A percentile compares a stretch with the other conserved stretches of the same genome.
These are phyloP conservation scores for Tylopilus intermedius DNA, from an alignment of 768 basidiomycete species.

Conservation along the genomic window DNA sequence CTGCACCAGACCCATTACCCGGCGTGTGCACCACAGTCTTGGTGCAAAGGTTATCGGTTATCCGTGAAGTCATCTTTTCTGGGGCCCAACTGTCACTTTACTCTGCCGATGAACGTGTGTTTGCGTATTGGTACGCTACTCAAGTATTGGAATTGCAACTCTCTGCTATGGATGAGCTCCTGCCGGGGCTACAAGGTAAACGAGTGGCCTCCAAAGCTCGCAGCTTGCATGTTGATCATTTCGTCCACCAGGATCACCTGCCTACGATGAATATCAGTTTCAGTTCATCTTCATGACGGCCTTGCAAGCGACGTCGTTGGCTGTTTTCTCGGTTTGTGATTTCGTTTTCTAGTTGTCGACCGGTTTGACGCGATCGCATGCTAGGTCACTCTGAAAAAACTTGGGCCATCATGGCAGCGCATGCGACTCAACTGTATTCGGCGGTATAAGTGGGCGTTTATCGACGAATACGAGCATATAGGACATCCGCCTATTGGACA, in stretches of 20 bases:
- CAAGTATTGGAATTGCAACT: constrained; percentile 57
- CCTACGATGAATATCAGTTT: constrained; percentile 44
- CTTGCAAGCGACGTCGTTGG: constrained; percentile 50
- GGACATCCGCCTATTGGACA: constrained; percentile 42
- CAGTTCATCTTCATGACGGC: constrained; percentile 52
- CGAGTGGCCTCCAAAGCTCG: constrained; percentile 2
- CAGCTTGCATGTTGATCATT: constrained; percentile 1
- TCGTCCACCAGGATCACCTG: constrained; percentile 14
- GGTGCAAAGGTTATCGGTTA: constrained; percentile 53
- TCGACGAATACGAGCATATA: constrained; percentile 51
- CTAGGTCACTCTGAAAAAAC: constrained; percentile 46
- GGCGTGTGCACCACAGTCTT: constrained; percentile 35
- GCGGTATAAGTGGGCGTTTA: constrained; percentile 78
- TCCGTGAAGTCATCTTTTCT: constrained; percentile 66
- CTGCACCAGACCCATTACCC: constrained; percentile 26
- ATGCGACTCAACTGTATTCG: constrained; percentile 54
- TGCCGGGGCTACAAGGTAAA: constrained; percentile 37
- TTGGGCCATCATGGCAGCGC: constrained; percentile 46
- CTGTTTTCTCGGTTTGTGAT: constrained; percentile 48
- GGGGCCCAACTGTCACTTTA: constrained; percentile 78
- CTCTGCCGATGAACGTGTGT: constrained; percentile 57
- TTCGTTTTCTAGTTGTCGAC: not conserved
- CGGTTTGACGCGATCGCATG: not conserved
- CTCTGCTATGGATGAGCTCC: constrained; percentile 45
- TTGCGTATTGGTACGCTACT: constrained; percentile 72